These are phyloP conservation scores for Rusavskia elegans DNA, from an alignment of 495 filamentous ascomycete species.

Conservation along the genomic window DNA sequence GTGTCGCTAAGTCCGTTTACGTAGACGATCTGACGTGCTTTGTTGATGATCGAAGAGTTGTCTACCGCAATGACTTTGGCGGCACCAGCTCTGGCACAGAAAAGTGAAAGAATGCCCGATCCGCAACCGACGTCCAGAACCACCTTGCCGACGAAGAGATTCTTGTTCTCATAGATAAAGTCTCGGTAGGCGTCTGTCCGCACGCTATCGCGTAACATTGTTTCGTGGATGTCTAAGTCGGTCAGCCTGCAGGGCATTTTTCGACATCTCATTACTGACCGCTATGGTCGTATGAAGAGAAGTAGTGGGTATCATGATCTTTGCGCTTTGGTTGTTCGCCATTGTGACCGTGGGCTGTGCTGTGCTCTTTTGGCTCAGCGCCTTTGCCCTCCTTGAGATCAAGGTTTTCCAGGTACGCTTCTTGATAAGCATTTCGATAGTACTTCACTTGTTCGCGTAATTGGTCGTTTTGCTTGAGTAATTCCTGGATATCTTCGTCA, in stretches of 20 bases:
- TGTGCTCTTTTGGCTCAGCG: too few species aligned
- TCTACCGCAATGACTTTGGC: slow-evolving; percentile 85
- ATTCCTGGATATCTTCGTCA: background rate
- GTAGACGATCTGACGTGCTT: slow-evolving; percentile 69
- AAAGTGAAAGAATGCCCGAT: slow-evolving; percentile 87
- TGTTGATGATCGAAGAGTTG: slow-evolving; percentile 84
- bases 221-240: slow-evolving; percentile 64
- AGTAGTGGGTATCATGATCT: slow-evolving; percentile 49
- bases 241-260: slow-evolving; percentile 6
- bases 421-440: background rate
- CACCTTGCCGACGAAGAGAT: slow-evolving; percentile 77
- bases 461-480: background rate
- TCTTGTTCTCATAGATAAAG: slow-evolving; percentile 68
- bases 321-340: background rate
- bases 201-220: slow-evolving; percentile 68
- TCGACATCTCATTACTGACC: slow-evolving; percentile 26
- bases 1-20: slow-evolving; percentile 65
- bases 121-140: slow-evolving; percentile 91
- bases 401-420: background rate
- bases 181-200: slow-evolving; percentile 55
- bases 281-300: slow-evolving; percentile 66
- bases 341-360: background rate
- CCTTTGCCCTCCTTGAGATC: background rate
- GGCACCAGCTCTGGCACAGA: slow-evolving; percentile 79
- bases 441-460: background rate